Conservation (phyloP, 2,329 filamentous ascomycete species). For the Dothideomycetes sp. region DNA sequence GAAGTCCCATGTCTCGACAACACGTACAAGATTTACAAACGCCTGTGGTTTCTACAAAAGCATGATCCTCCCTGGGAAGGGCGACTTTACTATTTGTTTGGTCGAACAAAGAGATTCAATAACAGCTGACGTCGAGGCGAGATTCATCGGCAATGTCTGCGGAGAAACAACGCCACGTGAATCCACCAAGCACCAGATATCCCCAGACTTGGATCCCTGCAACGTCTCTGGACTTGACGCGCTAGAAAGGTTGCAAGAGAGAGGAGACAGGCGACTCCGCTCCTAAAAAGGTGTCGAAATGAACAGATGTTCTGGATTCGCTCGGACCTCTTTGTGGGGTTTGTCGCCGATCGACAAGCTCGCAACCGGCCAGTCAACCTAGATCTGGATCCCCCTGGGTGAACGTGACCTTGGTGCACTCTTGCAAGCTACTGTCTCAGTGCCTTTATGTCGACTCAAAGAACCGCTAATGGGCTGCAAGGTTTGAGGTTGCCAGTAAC, state of each 20-base stretch:
- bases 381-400: too few species aligned
- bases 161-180: slow-evolving; percentile 4
- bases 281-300: slow-evolving; percentile 5
- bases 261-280: slow-evolving; percentile 8
- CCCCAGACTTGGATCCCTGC: background rate
- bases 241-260: background rate
- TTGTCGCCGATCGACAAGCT: slow-evolving; percentile 10
- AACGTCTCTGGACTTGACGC: background rate
- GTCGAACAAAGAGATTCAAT: too few species aligned
- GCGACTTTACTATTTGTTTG: too few species aligned
- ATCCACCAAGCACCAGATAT: background rate
- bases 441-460: too few species aligned
- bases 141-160: slow-evolving; percentile 5
- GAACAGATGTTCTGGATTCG: slow-evolving; percentile 13
- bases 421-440: too few species aligned
- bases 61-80: too few species aligned
- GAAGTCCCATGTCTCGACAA: too few species aligned
- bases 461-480: background rate
- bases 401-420: too few species aligned
- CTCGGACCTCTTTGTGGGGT: slow-evolving; percentile 12
- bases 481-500: background rate
- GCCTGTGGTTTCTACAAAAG: too few species aligned
- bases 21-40: too few species aligned
- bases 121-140: too few species aligned
- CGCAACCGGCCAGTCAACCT: background rate